A percentile compares a stretch with the other conserved stretches of the same genome.
These are phyloP conservation scores for Umbelopsis vinacea DNA, from an alignment of 192 early-diverging fungal species.

Conservation along the genomic window DNA sequence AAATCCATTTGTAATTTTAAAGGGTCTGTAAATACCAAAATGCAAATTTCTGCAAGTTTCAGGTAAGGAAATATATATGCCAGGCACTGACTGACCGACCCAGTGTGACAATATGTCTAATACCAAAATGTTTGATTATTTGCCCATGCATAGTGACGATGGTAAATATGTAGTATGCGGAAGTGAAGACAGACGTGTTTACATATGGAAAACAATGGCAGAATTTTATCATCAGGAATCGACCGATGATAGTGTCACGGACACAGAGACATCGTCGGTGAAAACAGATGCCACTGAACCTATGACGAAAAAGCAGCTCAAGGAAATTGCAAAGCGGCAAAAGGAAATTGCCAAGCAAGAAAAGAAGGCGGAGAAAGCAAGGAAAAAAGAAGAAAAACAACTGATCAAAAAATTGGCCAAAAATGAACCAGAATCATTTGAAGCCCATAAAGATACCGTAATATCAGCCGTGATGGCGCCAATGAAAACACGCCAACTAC, in stretches of 20 bases:
- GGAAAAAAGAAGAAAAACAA: constrained; percentile 16
- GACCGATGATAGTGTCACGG: constrained; percentile 19
- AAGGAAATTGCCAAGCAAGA: background rate
- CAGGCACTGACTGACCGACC: background rate
- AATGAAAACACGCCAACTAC: constrained; percentile 56
- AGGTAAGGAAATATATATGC: constrained; percentile 34
- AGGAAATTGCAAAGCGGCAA: background rate
- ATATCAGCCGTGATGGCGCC: constrained; percentile 67
- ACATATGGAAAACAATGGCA: constrained; percentile 64
- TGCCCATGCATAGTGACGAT: constrained; percentile 51
- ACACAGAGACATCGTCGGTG: constrained; percentile 20
- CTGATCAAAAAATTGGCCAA: constrained; percentile 16
- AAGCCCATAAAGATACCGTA: constrained; percentile 57
- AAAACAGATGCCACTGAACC: constrained; percentile 11
- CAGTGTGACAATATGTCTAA: too few relatives aligned
- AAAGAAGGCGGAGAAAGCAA: constrained; percentile 30
- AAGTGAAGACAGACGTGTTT: constrained; percentile 76
- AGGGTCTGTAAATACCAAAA: constrained; percentile 68
- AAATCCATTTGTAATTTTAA: constrained; percentile 75
- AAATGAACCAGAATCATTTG: constrained; percentile 33
- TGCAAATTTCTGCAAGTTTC: constrained; percentile 72
- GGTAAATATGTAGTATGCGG: constrained; percentile 79
- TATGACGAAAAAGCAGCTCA: background rate
- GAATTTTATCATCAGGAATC: constrained; percentile 4
- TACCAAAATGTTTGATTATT: too few relatives aligned